phyloP scores from a whole-genome alignment of 139 green algal genomes.

The Desmodesmus armatus region DNA sequence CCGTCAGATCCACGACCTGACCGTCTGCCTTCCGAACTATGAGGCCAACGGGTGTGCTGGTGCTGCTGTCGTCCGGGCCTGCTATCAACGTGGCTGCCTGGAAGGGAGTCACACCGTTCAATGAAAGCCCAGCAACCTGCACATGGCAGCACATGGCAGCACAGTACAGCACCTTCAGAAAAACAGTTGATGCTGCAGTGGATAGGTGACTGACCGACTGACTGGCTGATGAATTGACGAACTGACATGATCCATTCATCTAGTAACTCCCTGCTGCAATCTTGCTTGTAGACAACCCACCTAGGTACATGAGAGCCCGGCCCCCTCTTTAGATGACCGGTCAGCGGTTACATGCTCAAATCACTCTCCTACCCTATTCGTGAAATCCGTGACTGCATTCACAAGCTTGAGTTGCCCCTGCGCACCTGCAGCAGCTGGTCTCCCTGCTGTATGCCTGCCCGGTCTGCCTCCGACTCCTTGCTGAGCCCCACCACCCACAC shows the following conservation, averaged over 20 bases:
- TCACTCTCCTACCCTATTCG: no score
- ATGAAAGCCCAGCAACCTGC: background rate
- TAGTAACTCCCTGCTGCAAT: no score
- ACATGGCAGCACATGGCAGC: background rate
- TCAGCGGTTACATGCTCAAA: no score
- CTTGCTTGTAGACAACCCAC: no score
- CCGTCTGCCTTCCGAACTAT: conserved; percentile 64
- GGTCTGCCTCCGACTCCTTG: conserved; percentile 74
- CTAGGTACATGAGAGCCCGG: no score
- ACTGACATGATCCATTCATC: no score
- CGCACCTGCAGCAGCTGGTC: conserved; percentile 86
- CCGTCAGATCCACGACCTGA: conserved; percentile 20
- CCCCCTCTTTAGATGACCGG: no score
- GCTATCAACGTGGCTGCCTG: conserved; percentile 51
- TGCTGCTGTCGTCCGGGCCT: conserved; percentile 37
- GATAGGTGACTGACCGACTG: no score
- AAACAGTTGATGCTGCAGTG: background rate
- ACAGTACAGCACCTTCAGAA: background rate
- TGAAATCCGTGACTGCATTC: no score
- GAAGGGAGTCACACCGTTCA: conserved; percentile 41
- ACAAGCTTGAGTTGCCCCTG: background rate
- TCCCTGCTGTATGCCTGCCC: conserved; percentile 82
- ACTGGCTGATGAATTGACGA: background rate
- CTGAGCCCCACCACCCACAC: conserved; percentile 91
- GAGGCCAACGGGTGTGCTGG: conserved; percentile 32